phyloP scores from a whole-genome alignment of 495 filamentous ascomycete genomes.

The Chaetomium cochliodes region DNA sequence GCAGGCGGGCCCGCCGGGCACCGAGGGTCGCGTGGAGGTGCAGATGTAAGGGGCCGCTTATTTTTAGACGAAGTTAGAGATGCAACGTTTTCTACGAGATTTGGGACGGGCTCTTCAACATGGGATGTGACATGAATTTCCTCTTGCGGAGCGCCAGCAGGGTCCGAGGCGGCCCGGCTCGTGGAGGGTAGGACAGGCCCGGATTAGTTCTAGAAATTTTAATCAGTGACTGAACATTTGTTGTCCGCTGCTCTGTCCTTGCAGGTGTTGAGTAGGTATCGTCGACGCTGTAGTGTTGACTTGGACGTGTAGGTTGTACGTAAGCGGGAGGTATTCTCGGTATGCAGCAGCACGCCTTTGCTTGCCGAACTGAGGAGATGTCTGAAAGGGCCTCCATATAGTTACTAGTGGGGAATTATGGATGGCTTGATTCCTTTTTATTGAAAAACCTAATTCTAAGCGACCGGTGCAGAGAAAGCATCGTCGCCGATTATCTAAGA shows the following conservation, averaged over 20 bases:
- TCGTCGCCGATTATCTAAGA: too few relatives aligned
- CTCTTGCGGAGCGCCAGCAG: not conserved
- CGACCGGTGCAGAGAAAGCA: too few relatives aligned
- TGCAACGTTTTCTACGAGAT: conserved; percentile 5
- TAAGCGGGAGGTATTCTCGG: not conserved
- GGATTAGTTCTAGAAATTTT: conserved; percentile 22
- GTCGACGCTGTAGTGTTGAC: too few relatives aligned
- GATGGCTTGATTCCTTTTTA: too few relatives aligned
- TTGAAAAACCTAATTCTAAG: too few relatives aligned
- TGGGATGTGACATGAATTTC: conserved; percentile 13
- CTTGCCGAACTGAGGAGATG: too few relatives aligned
- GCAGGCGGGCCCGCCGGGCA: conserved; percentile 67
- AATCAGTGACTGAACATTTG: conserved; percentile 11
- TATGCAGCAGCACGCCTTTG: too few relatives aligned
- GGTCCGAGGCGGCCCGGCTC: conserved; percentile 1
- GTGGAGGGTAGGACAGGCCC: conserved; percentile 5
- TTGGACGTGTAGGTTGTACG: not conserved
- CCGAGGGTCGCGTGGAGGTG: conserved; percentile 90
- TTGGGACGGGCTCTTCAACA: conserved; percentile 7
- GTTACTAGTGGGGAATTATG: too few relatives aligned
- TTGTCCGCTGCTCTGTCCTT: not conserved
- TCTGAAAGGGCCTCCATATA: too few relatives aligned
- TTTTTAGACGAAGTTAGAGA: conserved; percentile 11
- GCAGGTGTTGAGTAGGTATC: not conserved
- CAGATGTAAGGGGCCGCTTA: conserved; percentile 30